These are phyloP conservation scores for Chlamydomonas asymmetrica DNA, from an alignment of 139 green algal species.

Conservation along the genomic window DNA sequence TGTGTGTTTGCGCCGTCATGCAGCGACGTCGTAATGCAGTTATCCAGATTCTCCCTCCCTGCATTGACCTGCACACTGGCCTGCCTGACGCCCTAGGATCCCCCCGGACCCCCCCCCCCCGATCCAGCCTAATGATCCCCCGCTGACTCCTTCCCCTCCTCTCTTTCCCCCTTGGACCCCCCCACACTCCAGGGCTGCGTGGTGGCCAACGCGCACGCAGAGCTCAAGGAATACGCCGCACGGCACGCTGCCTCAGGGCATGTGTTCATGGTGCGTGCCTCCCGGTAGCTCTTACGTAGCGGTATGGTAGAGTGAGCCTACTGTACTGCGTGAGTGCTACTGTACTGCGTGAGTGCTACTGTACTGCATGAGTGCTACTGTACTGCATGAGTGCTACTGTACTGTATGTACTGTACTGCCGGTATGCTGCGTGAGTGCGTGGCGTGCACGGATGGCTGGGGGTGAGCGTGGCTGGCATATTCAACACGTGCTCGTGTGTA, in stretches of 20 bases:
- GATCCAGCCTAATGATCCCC: too few species aligned
- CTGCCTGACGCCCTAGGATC: too few species aligned
- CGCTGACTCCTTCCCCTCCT: background rate
- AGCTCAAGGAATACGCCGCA: conserved; percentile 77
- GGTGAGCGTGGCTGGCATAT: too few species aligned
- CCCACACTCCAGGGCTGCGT: conserved; percentile 77
- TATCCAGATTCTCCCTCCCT: too few species aligned
- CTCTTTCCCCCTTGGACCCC: conserved; percentile 35
- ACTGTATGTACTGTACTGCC: background rate
- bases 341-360: background rate
- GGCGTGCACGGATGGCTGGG: too few species aligned
- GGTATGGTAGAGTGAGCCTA: background rate
- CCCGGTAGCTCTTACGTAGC: background rate
- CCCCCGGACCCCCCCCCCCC: too few species aligned
- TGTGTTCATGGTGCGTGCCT: background rate
- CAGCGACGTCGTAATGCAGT: too few species aligned
- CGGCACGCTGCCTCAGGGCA: background rate
- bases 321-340: background rate
- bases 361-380: background rate
- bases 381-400: background rate
- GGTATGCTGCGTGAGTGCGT: too few species aligned
- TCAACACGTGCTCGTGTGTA: too few species aligned
- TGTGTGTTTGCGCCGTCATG: too few species aligned
- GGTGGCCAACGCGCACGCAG: conserved; percentile 83
- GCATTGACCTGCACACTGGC: too few species aligned